Evolutionary conservation across 768 basidiomycete species (phyloP), one percentile per base, ranked within the genome.

Genomic region (Trametes maxima): DNA sequence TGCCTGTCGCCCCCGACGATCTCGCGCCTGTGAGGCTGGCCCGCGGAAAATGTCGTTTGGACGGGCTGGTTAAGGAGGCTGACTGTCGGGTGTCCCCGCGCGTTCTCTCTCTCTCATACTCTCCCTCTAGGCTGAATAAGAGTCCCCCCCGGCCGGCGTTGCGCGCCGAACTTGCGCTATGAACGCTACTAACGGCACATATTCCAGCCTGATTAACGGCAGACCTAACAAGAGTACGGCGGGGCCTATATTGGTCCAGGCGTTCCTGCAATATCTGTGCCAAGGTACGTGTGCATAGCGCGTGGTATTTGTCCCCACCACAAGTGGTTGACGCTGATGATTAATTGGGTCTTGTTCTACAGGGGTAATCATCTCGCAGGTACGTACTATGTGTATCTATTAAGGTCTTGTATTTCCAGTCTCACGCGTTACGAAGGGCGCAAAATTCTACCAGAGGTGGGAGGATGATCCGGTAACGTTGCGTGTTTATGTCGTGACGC

Each of bases 201-300:
- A 22, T 16, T 7, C 37, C 2, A 21, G 45, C 45, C 46, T 37
- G 43, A 35, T n/a, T 14, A n/a, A 46, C 6, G 61, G 40, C 12
- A 22, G 49, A 35, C 65, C 65, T 0, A 47, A 59, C 46, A 44
- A 33, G 16, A 36, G 35, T 7, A 58, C 59, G 0, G 42, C 76
- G 22, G 77, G 77, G 17, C 76, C 78, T 2, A 78, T 83, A 25
- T 72, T 85, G 21, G 54, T 83, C 40, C 78, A 78, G 63, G 78
- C 75, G 13, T 69, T 84, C 22, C 49, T 83, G 16, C 82, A 84
- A 55, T 79, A 79, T 5, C 77, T 85, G 51, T 77, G 79, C 25
- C 74, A 82, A 58, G 71, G 71, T 53, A 28, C 14, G 59, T 49
- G 22, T 33, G 25, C 24, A 25, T 10, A 6, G 12, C 2, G 22